Percentiles rank a stretch among this genome's conserved stretches.
These are phyloP conservation scores for Talaromyces sp. DNA, from an alignment of 2,329 filamentous ascomycete genomes.

Conservation along the genomic window DNA sequence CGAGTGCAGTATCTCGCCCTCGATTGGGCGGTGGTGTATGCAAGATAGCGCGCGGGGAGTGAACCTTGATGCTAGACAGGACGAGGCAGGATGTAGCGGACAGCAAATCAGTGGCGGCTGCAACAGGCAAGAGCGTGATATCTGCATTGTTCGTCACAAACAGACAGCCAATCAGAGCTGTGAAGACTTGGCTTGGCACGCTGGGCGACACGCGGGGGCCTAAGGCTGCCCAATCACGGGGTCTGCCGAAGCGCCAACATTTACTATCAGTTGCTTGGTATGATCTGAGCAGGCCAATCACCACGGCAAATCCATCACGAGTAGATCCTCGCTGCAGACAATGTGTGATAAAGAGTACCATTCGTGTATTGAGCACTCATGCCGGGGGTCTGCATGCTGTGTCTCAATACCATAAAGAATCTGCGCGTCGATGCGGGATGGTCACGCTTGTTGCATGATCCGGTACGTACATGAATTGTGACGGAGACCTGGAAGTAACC, in stretches of 20 bases:
- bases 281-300: not conserved
- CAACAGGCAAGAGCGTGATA: not conserved
- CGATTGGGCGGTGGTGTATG: conserved; percentile 5
- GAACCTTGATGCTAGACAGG: not conserved
- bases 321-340: not conserved
- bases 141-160: conserved; percentile 16
- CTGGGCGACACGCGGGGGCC: not conserved
- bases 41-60: conserved; percentile 5
- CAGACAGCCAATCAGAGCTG: not conserved
- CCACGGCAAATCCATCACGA: not conserved
- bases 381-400: not conserved
- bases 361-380: not conserved
- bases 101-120: conserved; percentile 10
- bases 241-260: conserved; percentile 5
- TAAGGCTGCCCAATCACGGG: conserved; percentile 11
- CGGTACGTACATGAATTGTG: not conserved
- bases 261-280: too few species aligned
- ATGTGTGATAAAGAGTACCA: not conserved
- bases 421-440: not conserved
- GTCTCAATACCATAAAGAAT: not conserved
- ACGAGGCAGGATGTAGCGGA: not conserved
- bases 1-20: conserved; percentile 8
- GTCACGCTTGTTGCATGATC: conserved; percentile 2
- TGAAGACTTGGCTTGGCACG: not conserved
- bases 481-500: not conserved